phyloP scores from a whole-genome alignment of 371 early-diverging fungal species.

The Mortierella sp. region DNA sequence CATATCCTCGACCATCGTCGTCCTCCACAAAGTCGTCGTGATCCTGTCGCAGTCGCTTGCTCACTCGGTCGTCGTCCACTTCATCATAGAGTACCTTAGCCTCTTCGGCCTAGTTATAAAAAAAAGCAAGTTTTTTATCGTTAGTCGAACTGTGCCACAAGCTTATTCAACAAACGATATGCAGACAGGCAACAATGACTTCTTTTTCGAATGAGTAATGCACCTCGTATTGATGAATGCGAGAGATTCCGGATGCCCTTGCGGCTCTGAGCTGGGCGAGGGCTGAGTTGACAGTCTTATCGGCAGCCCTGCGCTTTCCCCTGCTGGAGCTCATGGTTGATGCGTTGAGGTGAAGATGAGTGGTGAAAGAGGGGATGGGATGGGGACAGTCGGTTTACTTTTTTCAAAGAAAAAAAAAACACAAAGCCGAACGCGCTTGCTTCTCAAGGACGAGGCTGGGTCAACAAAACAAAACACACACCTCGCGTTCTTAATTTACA shows the following conservation, averaged over 20 bases:
- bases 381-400: not conserved
- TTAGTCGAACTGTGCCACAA: not conserved
- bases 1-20: slow-evolving; percentile 88
- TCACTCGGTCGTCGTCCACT: slow-evolving; percentile 68
- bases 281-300: slow-evolving; percentile 19
- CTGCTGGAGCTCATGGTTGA: slow-evolving; percentile 35
- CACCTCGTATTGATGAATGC: slow-evolving; percentile 52
- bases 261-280: slow-evolving; percentile 28
- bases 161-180: not conserved
- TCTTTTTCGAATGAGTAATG: too few relatives aligned
- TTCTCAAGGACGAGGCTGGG: too few relatives aligned
- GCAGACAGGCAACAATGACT: not conserved
- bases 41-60: slow-evolving; percentile 60
- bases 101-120: slow-evolving; percentile 38
- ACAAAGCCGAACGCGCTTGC: slow-evolving; percentile 6
- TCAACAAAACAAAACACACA: slow-evolving; percentile 6
- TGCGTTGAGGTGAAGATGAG: not conserved
- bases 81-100: slow-evolving; percentile 69
- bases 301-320: slow-evolving; percentile 41
- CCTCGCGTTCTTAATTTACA: not conserved
- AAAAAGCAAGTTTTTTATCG: not conserved
- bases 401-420: slow-evolving; percentile 7
- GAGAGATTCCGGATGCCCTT: slow-evolving; percentile 36
- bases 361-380: not conserved
- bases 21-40: slow-evolving; percentile 88